Evolutionary conservation across 371 early-diverging fungal species (phyloP), one percentile per base, ranked within the genome.

Genomic region (Apophysomyces elegans): DNA sequence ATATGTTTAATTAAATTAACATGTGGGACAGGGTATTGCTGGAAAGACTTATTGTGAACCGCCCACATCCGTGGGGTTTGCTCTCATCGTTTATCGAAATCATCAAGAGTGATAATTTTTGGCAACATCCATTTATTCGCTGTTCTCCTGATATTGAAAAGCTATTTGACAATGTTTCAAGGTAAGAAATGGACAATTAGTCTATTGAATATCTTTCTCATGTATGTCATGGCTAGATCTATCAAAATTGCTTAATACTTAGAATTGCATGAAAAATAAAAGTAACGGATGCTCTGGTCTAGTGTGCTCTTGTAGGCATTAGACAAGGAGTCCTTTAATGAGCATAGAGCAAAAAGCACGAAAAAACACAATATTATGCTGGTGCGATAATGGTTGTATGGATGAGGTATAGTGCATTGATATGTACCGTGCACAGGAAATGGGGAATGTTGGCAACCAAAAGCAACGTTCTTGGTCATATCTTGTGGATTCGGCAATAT

Each of bases 11-110:
- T 26, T 1, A 58, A 37, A 12, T 41, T 32, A 0, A 58, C 43
- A 13, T 41, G 16, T 45, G 16, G 56, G 32, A 5, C 43, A 75
- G 96, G 37, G 96, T 96, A 3, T 79, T 99, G 41, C 75, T 97
- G 67, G 99, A 99, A 77, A 88, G 99, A 46, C 80, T 97, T 58
- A 93, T 99, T 68, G 98, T 94, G n/a, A 95, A 95, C 80, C 83
- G 97, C 47, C 99, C 98, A n/a, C 96, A 96, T 80, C 99, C 99
- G 56, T 97, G 97, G 94, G 97, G 97, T n/a, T 77, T 99, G 60
- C 82, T 96, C 66, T 92, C 96, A 11, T 95, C 98, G 2, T 93
- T 99, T 70, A 97, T 96, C 59, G 97, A 97, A 72, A 77, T 98
- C 65, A 90, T 96, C 74, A 91, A 93, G 69, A 93, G 93, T 70